A percentile compares a stretch with the other conserved stretches of the same genome.
These are phyloP conservation scores for Ascochyta koolunga DNA, from an alignment of 2,329 filamentous ascomycete genomes.

Conservation along the genomic window DNA sequence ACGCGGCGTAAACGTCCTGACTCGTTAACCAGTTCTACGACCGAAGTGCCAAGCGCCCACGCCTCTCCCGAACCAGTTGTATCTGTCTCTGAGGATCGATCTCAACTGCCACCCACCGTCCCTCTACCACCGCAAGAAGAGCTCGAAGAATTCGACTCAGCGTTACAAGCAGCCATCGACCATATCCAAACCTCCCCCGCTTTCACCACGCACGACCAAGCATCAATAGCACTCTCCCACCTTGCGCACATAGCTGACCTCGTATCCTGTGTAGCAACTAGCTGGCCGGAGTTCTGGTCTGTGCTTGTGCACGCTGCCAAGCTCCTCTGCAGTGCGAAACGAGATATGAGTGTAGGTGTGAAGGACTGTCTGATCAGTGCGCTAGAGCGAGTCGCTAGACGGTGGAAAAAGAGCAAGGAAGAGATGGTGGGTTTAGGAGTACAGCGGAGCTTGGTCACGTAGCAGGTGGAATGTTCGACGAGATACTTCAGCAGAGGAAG, in stretches of 20 bases:
- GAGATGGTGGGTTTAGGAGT: neutral
- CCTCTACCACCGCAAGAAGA: slow-evolving; percentile 9
- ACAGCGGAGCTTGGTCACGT: slow-evolving; percentile 3
- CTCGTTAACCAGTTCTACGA: neutral
- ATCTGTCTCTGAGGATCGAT: neutral
- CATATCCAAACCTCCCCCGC: slow-evolving; percentile 19
- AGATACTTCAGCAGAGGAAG: slow-evolving; percentile 13
- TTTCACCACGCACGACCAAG: slow-evolving; percentile 66
- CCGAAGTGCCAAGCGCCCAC: neutral
- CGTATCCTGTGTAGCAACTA: slow-evolving; percentile 21
- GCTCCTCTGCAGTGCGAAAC: slow-evolving; percentile 59
- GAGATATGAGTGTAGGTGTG: slow-evolving; percentile 64
- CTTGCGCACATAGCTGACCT: slow-evolving; percentile 55
- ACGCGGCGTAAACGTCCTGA: neutral
- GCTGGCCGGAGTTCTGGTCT: slow-evolving; percentile 59
- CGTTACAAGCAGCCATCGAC: slow-evolving; percentile 10
- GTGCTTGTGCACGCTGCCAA: slow-evolving; percentile 68
- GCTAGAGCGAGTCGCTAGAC: slow-evolving; percentile 38
- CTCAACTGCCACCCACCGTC: neutral
- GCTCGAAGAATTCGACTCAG: slow-evolving; percentile 8
- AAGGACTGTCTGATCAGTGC: slow-evolving; percentile 57
- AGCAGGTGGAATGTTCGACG: neutral
- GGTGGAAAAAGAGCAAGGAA: slow-evolving; percentile 13
- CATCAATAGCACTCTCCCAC: slow-evolving; percentile 58
- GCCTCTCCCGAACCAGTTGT: neutral